These are phyloP conservation scores for Ceratobasidium sp. DNA, from an alignment of 1,284 basidiomycete genomes.

Conservation along the genomic window DNA sequence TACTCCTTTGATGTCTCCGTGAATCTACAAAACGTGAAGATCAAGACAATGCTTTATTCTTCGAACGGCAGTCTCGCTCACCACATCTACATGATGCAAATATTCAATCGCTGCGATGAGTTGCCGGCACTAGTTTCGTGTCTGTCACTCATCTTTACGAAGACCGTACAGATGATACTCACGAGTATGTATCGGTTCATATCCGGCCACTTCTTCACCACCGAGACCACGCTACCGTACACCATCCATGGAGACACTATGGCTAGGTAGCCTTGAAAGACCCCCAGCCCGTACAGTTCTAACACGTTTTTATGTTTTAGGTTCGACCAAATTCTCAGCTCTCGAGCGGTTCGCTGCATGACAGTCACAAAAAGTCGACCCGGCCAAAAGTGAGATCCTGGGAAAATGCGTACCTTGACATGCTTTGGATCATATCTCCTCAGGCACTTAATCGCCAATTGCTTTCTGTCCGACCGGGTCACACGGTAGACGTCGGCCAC, in stretches of 20 bases:
- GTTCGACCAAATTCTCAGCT: conserved; percentile 1
- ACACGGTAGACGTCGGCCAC: background rate
- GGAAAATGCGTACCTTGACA: background rate
- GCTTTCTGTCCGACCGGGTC: background rate
- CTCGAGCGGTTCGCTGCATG: background rate
- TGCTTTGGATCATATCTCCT: background rate
- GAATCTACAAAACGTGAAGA: background rate
- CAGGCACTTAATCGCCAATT: background rate
- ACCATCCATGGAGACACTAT: conserved; percentile 32
- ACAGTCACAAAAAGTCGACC: background rate
- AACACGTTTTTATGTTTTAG: conserved; percentile 7
- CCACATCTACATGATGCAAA: background rate
- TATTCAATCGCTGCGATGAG: background rate
- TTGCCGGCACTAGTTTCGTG: background rate
- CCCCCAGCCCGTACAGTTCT: background rate
- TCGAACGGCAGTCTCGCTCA: background rate
- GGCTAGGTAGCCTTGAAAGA: background rate
- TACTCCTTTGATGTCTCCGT: conserved; percentile 32
- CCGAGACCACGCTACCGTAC: background rate
- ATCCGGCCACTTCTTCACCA: background rate
- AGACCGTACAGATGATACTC: background rate
- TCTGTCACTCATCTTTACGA: background rate
- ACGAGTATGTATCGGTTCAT: background rate
- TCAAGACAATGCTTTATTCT: background rate
- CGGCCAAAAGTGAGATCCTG: background rate